Evolutionary conservation across 169 alveolate genomes (phyloP).

Genomic region (Plasmodium knowlesi): DNA sequence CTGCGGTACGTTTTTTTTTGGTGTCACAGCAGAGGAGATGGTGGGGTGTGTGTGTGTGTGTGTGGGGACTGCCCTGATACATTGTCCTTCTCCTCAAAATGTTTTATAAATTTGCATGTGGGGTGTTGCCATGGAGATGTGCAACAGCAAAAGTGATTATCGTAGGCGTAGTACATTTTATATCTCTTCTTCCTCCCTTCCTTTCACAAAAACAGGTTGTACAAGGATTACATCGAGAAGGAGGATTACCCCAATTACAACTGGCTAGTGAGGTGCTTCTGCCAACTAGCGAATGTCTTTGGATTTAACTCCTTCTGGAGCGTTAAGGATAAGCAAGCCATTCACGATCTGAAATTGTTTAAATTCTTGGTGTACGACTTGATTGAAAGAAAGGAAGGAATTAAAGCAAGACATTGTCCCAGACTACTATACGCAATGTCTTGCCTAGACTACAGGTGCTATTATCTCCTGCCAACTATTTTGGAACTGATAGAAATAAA

Average conservation of each 20-base stretch:
- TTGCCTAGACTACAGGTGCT: constrained; percentile 88
- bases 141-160: background rate
- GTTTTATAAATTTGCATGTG: no score
- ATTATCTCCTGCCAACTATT: constrained; percentile 84
- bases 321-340: constrained; percentile 82
- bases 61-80: background rate
- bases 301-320: constrained; percentile 91
- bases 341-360: constrained; percentile 83
- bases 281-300: constrained; percentile 89
- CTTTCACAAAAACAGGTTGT: constrained; percentile 75
- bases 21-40: background rate
- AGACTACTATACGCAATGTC: constrained; percentile 87
- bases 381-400: constrained; percentile 78
- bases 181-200: background rate
- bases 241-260: constrained; percentile 88
- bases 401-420: constrained; percentile 86
- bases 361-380: constrained; percentile 86
- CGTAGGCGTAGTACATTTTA: background rate
- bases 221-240: constrained; percentile 83
- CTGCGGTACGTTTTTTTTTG: constrained; percentile 69
- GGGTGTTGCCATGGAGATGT: background rate
- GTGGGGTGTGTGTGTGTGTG: background rate
- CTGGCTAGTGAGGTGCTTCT: constrained; percentile 89
- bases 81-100: background rate
- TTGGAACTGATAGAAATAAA: constrained; percentile 79